Evolutionary conservation across 2,329 filamentous ascomycete genomes (phyloP).

Genomic region (Colletotrichum sp.): DNA sequence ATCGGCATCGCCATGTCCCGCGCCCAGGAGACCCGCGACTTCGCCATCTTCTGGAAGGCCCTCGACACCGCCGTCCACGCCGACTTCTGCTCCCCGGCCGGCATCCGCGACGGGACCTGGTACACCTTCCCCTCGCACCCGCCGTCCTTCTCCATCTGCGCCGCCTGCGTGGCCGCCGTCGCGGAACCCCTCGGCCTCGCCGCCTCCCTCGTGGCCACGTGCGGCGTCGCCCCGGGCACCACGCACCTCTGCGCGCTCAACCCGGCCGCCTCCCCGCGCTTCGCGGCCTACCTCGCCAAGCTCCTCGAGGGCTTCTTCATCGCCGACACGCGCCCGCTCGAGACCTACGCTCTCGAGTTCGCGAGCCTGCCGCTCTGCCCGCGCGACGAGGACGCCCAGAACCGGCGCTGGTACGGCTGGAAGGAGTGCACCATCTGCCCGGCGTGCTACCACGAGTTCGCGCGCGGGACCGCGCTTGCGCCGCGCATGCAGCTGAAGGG

Average conservation of each 20-base stretch:
- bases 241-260: slow-evolving; percentile 39
- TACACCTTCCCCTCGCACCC: slow-evolving; percentile 37
- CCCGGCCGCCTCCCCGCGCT: slow-evolving; percentile 28
- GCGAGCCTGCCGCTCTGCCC: slow-evolving; percentile 31
- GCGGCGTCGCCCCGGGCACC: slow-evolving; percentile 10
- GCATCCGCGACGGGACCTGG: slow-evolving; percentile 34
- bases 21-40: slow-evolving; percentile 32
- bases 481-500: slow-evolving; percentile 31
- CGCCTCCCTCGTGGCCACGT: slow-evolving; percentile 31
- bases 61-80: slow-evolving; percentile 29
- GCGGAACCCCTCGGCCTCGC: slow-evolving; percentile 33
- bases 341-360: slow-evolving; percentile 31
- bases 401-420: slow-evolving; percentile 40
- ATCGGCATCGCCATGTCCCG: slow-evolving; percentile 32
- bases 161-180: slow-evolving; percentile 36
- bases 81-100: slow-evolving; percentile 32
- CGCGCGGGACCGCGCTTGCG: slow-evolving; percentile 30
- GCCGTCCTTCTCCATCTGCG: slow-evolving; percentile 37
- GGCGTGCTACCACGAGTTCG: slow-evolving; percentile 39
- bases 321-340: slow-evolving; percentile 28
- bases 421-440: slow-evolving; percentile 37
- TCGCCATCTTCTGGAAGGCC: slow-evolving; percentile 37
- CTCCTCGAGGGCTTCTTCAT: slow-evolving; percentile 33
- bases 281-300: slow-evolving; percentile 23
- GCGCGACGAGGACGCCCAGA: slow-evolving; percentile 26